Percentiles rank a stretch among this genome's conserved stretches.
These are phyloP conservation scores for Nakataea oryzae DNA, from an alignment of 2,329 filamentous ascomycete species.

Conservation along the genomic window DNA sequence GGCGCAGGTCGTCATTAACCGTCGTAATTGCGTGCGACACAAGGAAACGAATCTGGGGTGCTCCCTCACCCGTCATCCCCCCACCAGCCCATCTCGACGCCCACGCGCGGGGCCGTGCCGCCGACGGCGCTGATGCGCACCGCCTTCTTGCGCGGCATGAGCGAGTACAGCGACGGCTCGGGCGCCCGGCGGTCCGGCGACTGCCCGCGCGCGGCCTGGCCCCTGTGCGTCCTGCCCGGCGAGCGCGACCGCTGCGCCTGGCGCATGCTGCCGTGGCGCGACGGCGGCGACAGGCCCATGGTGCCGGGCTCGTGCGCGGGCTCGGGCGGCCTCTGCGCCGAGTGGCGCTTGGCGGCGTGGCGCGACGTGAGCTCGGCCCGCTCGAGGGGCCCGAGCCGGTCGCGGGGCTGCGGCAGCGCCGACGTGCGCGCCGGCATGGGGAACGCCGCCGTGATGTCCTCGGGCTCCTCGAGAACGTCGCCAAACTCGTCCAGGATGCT, in stretches of 20 bases:
- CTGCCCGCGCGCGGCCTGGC: not conserved
- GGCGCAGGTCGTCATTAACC: no score
- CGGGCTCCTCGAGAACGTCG: not conserved
- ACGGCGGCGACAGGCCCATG: not conserved
- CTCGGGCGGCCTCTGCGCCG: not conserved
- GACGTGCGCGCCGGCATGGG: not conserved
- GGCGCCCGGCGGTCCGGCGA: conserved; percentile 5
- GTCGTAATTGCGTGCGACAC: no score
- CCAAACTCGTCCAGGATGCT: not conserved
- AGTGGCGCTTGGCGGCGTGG: not conserved
- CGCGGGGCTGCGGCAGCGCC: not conserved
- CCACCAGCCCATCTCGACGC: conserved; percentile 17
- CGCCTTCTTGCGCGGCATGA: conserved; percentile 20
- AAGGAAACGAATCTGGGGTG: not conserved
- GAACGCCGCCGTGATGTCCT: not conserved
- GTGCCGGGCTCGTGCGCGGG: no score
- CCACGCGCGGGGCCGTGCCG: conserved; percentile 2
- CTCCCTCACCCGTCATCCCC: conserved; percentile 12
- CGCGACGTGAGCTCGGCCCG: not conserved
- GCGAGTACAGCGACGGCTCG: conserved; percentile 10
- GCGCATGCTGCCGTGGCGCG: not conserved
- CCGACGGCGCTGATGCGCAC: conserved; percentile 26
- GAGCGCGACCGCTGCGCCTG: not conserved
- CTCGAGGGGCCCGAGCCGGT: not conserved
- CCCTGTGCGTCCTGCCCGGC: not conserved